Evolutionary conservation across 2,329 filamentous ascomycete species (phyloP).

Genomic region (Neonectria ditissima): DNA sequence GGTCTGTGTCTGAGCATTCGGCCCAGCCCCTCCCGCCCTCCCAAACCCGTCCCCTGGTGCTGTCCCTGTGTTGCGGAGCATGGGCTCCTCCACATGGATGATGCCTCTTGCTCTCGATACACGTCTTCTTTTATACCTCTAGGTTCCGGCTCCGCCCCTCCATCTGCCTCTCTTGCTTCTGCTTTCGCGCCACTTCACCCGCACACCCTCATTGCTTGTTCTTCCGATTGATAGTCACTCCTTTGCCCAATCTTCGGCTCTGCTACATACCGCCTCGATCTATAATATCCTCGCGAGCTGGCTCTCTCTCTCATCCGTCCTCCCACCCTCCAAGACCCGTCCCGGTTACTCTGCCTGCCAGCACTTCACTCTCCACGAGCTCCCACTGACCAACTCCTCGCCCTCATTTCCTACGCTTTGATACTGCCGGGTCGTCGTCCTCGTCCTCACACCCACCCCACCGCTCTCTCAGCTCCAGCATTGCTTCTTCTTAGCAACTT

Average conservation of each 20-base stretch:
- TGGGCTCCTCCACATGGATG: slow-evolving; percentile 43
- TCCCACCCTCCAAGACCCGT: slow-evolving; percentile 28
- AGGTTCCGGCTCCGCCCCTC: slow-evolving; percentile 46
- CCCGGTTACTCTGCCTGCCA: slow-evolving; percentile 28
- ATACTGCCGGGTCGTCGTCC: slow-evolving; percentile 25
- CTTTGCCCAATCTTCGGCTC: slow-evolving; percentile 38
- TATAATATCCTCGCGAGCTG: slow-evolving; percentile 41
- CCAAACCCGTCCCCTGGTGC: slow-evolving; percentile 44
- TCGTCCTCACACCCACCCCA: slow-evolving; percentile 25
- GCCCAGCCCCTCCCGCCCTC: slow-evolving; percentile 44
- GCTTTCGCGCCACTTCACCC: slow-evolving; percentile 42
- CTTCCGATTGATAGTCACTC: slow-evolving; percentile 44
- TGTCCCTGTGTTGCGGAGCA: slow-evolving; percentile 42
- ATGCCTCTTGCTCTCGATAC: slow-evolving; percentile 45
- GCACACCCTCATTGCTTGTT: slow-evolving; percentile 39
- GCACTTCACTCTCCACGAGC: slow-evolving; percentile 21
- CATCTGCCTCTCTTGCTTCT: slow-evolving; percentile 40
- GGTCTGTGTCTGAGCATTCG: slow-evolving; percentile 44
- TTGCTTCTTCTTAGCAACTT: slow-evolving; percentile 35
- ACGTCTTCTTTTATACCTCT: slow-evolving; percentile 48
- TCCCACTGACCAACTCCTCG: slow-evolving; percentile 41
- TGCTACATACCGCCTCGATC: slow-evolving; percentile 35
- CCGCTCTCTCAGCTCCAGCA: slow-evolving; percentile 30
- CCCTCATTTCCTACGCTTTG: slow-evolving; percentile 39
- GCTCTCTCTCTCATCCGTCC: slow-evolving; percentile 28